Base-by-base conservation (phyloP, 805 yeast genomes). In the Barnettozyma botsteinii region DNA sequence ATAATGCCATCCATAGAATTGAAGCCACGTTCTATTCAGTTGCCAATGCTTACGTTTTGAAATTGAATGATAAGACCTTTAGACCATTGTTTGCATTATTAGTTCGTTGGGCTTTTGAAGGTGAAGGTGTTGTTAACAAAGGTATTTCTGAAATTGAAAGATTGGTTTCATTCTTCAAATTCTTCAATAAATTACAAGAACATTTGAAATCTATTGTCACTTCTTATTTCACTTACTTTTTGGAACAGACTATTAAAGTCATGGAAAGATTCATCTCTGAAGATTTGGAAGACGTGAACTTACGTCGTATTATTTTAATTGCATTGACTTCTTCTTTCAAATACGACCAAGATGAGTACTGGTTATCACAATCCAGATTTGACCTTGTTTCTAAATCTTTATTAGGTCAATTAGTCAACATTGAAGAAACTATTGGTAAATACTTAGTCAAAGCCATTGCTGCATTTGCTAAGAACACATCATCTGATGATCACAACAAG, bases 41-140 rank as follows among this genome's bases (percentile, higher is more conserved):
- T 57, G 89, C 85, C 17, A 77, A 91, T 48, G 68, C 69, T 19
- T 81, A 79, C 50, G 94, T 91, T 15, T 73, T 93, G 81, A 89
- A 91, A 62, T 73, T 93, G 64, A 93, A 93, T 59, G 98, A 93
- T 60, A 87, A 86, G 65, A 76, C 81, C 18, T 93, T 93, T 72
- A 77, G 97, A 57, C 98, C 98, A 15, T 67, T 86, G 56, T 93
- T 93, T 64, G 91, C 89, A 7, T 69, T 81, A 20, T 68, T 87
- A 51, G 88, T 84, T 11, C 77, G 88, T 59, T 93, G 98, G 98
- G 94, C 96, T 3, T 75, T 85, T 52, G 84, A 80, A 47, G 95
- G 88, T 42, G 94, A 82, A 60, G 88, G 84, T 31, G 73, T 75
- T 11, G 64, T 58, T 4, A 62, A 72, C 35, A 49, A 60, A 6